Evolutionary conservation across 441 rosid species (phyloP).

Genomic region (Jatropha podagrica): DNA sequence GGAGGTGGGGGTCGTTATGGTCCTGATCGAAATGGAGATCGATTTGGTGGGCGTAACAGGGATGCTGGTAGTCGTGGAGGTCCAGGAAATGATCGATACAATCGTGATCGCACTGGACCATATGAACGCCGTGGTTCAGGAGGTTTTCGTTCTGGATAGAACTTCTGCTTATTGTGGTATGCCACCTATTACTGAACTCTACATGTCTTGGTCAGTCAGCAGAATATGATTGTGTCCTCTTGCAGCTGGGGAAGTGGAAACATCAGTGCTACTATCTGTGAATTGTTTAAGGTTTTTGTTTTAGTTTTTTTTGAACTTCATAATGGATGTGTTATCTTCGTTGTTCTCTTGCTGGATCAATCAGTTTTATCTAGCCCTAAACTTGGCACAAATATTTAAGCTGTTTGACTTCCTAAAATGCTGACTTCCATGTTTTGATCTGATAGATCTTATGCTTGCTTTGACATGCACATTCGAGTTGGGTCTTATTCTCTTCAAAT

Average conservation of each 20-base stretch:
- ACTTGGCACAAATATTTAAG: conserved; percentile 33
- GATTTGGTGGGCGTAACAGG: conserved; percentile 66
- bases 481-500: conserved; percentile 47
- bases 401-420: conserved; percentile 46
- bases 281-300: conserved; percentile 29
- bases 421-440: conserved; percentile 42
- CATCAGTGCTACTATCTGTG: conserved; percentile 28
- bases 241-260: conserved; percentile 38
- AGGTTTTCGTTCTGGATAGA: conserved; percentile 52
- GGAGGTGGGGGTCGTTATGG: conserved; percentile 70
- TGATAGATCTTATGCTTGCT: conserved; percentile 48
- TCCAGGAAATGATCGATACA: conserved; percentile 64
- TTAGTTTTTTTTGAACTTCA: background rate
- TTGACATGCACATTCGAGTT: conserved; percentile 40
- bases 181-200: conserved; percentile 9
- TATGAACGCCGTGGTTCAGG: conserved; percentile 77
- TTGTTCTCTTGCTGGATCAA: conserved; percentile 38
- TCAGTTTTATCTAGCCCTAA: conserved; percentile 38
- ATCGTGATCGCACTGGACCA: conserved; percentile 81
- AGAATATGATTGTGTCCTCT: conserved; percentile 9
- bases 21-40: conserved; percentile 84
- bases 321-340: conserved; percentile 27
- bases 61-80: conserved; percentile 75
- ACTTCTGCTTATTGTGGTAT: conserved; percentile 28
- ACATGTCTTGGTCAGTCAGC: conserved; percentile 11